These are phyloP conservation scores for Aureobasidium sp. DNA, from an alignment of 2,329 filamentous ascomycete genomes.

Conservation along the genomic window DNA sequence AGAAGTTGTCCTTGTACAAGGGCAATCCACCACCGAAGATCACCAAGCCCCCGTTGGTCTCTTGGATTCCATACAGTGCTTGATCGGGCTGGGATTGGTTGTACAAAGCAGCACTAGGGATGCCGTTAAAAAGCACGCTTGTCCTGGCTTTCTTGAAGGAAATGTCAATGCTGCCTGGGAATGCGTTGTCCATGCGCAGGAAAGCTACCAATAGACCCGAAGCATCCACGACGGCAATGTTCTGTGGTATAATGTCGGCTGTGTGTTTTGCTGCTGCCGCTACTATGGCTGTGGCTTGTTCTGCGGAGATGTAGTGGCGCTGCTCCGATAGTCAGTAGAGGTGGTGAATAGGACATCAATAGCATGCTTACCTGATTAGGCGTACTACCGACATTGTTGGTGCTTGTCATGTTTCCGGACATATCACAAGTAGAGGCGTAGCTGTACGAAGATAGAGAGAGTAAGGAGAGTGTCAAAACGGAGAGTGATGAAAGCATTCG, in stretches of 20 bases:
- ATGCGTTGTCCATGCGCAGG: slow-evolving; percentile 35
- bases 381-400: slow-evolving; percentile 10
- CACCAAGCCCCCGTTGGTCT: slow-evolving; percentile 33
- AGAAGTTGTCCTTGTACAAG: slow-evolving; percentile 29
- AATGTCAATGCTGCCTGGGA: slow-evolving; percentile 32
- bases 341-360: neutral
- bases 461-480: neutral
- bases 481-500: neutral
- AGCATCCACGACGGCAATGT: slow-evolving; percentile 33
- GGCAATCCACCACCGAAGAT: slow-evolving; percentile 33
- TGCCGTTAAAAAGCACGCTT: slow-evolving; percentile 32
- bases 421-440: neutral
- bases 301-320: slow-evolving; percentile 30
- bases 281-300: slow-evolving; percentile 30
- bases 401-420: slow-evolving; percentile 9
- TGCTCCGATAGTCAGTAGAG: slow-evolving; percentile 3
- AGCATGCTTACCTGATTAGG: neutral
- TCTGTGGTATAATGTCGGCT: slow-evolving; percentile 27
- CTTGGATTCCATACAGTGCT: slow-evolving; percentile 25
- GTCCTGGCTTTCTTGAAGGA: slow-evolving; percentile 34
- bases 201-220: slow-evolving; percentile 33
- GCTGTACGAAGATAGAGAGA: neutral
- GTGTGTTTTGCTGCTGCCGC: slow-evolving; percentile 27
- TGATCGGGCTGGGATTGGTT: slow-evolving; percentile 14
- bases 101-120: slow-evolving; percentile 29